These are phyloP conservation scores for Trypanosoma theileri DNA, from an alignment of 208 protist species.

Conservation along the genomic window DNA sequence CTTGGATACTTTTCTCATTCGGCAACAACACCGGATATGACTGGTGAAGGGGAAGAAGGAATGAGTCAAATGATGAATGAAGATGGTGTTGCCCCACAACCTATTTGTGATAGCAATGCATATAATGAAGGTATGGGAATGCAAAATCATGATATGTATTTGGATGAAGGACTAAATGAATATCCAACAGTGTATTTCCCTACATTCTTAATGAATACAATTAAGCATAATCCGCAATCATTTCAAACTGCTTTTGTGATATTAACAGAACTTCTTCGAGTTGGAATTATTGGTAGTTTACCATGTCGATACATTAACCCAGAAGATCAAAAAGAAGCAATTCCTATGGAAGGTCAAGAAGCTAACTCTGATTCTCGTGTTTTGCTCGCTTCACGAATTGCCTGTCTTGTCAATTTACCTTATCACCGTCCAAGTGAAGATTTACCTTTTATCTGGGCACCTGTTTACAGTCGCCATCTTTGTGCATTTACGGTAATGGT, in stretches of 20 bases:
- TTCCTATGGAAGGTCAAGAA: conserved; percentile 24
- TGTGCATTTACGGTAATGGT: conserved; percentile 83
- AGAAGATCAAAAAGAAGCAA: conserved; percentile 14
- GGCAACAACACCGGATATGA: conserved; percentile 21
- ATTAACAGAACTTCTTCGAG: conserved; percentile 72
- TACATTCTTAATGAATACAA: conserved; percentile 31
- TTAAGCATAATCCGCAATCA: conserved; percentile 49
- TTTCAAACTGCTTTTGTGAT: conserved; percentile 72
- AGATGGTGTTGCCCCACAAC: too few species aligned
- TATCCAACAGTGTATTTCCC: conserved; percentile 49
- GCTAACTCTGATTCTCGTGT: conserved; percentile 33
- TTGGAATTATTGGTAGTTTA: conserved; percentile 51
- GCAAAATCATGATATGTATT: neutral
- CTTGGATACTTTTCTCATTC: conserved; percentile 89
- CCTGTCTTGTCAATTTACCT: conserved; percentile 65
- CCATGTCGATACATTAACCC: conserved; percentile 50
- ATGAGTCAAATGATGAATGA: conserved; percentile 2
- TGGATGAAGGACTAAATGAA: conserved; percentile 9
- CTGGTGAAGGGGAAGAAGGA: conserved; percentile 25
- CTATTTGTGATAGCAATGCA: neutral
- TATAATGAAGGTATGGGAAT: neutral
- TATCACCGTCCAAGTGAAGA: conserved; percentile 45
- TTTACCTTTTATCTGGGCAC: conserved; percentile 61
- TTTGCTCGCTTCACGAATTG: conserved; percentile 76
- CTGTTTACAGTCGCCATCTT: conserved; percentile 86